A percentile compares a stretch with the other conserved stretches of the same genome.
Conservation (phyloP, 139 green algal species). For the Chlamydomonas incerta region DNA sequence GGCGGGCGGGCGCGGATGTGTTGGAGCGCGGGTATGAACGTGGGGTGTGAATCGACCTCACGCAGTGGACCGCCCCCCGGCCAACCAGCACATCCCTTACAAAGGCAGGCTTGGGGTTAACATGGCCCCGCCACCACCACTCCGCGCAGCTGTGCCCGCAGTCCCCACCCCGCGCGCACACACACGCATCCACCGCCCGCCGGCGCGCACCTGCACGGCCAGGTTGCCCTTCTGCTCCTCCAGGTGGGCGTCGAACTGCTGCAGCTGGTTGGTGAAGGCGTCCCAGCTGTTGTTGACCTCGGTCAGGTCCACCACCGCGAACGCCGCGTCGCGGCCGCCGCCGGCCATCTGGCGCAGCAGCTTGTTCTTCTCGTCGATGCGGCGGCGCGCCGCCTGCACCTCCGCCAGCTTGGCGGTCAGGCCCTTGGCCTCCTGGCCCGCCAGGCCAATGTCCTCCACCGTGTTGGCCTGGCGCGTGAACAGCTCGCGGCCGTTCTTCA, state of each 20-base stretch:
- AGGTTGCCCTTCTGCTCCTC: constrained; percentile 77
- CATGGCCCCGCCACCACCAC: no score
- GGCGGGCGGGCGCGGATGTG: no score
- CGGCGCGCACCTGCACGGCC: constrained; percentile 42
- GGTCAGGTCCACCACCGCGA: constrained; percentile 70
- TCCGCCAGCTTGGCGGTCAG: constrained; percentile 66
- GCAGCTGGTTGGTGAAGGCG: constrained; percentile 74
- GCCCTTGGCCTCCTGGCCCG: constrained; percentile 63
- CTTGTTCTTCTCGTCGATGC: constrained; percentile 85
- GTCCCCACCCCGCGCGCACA: no score
- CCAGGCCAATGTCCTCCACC: constrained; percentile 80
- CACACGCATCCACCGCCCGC: no score
- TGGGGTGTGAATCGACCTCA: no score
- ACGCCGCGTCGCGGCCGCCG: constrained; percentile 34
- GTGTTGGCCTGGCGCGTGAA: constrained; percentile 65
- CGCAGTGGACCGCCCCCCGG: no score
- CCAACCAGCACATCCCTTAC: no score
- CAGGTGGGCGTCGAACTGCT: constrained; percentile 77
- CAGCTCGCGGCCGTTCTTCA: constrained; percentile 62
- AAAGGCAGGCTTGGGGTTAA: no score
- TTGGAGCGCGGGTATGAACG: no score
- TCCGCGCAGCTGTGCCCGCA: no score
- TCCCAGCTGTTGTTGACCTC: constrained; percentile 80
- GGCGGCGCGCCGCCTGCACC: constrained; percentile 62
- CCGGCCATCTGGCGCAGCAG: constrained; percentile 69